Percentiles rank a stretch among this genome's conserved stretches.
These are phyloP conservation scores for Coemansia interrupta DNA, from an alignment of 192 early-diverging fungal genomes.

Conservation along the genomic window DNA sequence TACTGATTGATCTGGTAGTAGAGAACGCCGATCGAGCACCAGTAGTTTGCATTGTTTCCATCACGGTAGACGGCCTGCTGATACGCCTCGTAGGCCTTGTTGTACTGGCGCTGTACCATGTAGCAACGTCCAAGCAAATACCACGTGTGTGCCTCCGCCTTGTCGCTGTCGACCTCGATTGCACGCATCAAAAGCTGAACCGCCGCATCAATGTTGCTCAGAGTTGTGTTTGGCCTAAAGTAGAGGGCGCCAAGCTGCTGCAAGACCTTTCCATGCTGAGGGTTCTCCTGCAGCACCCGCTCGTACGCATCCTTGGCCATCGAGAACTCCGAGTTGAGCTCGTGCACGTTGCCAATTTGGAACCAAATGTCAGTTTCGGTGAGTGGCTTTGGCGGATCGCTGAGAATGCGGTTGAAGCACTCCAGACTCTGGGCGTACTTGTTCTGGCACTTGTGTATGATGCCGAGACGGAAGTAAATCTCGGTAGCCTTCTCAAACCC, in stretches of 20 bases:
- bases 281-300: constrained; percentile 79
- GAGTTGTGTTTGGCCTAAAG: constrained; percentile 77
- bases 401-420: constrained; percentile 89
- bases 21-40: constrained; percentile 98
- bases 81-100: constrained; percentile 94
- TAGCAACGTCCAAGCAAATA: constrained; percentile 94
- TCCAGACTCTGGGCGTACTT: constrained; percentile 51
- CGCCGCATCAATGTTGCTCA: constrained; percentile 81
- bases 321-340: constrained; percentile 84
- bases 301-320: constrained; percentile 90
- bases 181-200: constrained; percentile 79
- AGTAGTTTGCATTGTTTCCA: constrained; percentile 90
- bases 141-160: constrained; percentile 87
- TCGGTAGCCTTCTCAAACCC: constrained; percentile 97
- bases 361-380: constrained; percentile 97
- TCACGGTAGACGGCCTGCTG: constrained; percentile 96
- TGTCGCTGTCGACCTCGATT: constrained; percentile 75
- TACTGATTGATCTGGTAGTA: constrained; percentile 96
- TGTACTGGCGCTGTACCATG: constrained; percentile 92
- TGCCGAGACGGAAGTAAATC: constrained; percentile 95
- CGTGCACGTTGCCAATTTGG: constrained; percentile 95
- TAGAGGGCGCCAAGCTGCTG: constrained; percentile 98
- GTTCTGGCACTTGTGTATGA: constrained; percentile 84
- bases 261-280: constrained; percentile 90
- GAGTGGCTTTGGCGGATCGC: constrained; percentile 85